Conservation (phyloP, 306 rosid genomes). For the Ormosia semicastrata region DNA sequence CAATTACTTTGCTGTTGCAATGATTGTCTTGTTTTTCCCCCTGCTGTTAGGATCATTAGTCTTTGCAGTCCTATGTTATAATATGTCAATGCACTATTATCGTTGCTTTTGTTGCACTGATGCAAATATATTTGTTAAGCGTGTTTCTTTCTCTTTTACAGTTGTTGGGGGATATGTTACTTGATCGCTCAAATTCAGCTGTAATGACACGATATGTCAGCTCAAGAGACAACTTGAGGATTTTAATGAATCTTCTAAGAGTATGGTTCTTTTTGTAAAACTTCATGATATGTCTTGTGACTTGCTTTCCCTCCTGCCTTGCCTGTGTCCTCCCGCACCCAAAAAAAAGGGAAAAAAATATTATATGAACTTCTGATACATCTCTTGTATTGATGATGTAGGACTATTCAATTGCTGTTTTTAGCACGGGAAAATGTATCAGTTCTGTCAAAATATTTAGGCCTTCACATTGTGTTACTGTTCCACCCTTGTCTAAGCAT, state of each 20-base stretch:
- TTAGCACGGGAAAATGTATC: background rate
- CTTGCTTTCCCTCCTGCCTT: background rate
- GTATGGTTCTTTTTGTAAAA: conserved; percentile 47
- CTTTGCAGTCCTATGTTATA: background rate
- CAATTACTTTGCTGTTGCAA: background rate
- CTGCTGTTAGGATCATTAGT: background rate
- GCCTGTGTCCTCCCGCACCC: background rate
- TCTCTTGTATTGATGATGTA: background rate
- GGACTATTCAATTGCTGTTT: background rate
- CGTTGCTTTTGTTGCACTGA: background rate
- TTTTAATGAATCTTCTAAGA: conserved; percentile 91
- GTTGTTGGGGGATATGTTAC: conserved; percentile 89
- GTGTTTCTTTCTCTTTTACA: conserved; percentile 38
- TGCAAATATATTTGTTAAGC: conserved; percentile 21
- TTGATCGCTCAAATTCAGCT: conserved; percentile 85
- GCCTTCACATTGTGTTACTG: background rate
- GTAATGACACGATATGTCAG: conserved; percentile 85
- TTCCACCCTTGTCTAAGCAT: background rate
- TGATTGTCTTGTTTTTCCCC: background rate
- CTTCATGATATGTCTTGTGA: background rate
- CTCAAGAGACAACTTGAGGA: conserved; percentile 89
- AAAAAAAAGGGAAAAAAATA: background rate
- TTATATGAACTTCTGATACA: background rate
- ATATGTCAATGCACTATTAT: background rate
- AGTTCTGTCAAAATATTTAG: background rate